Conservation (phyloP, 768 basidiomycete genomes). For the Lactifluus volemus region DNA sequence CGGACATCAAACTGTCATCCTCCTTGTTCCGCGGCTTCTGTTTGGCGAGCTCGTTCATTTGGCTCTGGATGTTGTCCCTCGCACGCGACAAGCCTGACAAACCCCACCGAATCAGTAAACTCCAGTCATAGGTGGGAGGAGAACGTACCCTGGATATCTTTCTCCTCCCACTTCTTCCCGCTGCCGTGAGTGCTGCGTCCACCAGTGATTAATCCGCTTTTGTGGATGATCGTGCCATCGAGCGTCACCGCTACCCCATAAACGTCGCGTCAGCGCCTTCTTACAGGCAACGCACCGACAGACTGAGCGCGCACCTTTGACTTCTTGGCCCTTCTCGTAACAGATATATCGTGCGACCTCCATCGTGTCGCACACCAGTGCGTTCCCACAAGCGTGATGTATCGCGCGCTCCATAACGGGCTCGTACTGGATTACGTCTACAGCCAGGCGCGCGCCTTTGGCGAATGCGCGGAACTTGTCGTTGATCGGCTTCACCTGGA, state of each 20-base stretch:
- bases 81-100: slow-evolving; percentile 44
- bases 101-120: neutral
- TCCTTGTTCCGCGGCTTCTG: slow-evolving; percentile 76
- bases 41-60: slow-evolving; percentile 77
- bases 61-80: slow-evolving; percentile 60
- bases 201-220: slow-evolving; percentile 95
- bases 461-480: slow-evolving; percentile 92
- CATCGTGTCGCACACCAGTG: slow-evolving; percentile 92
- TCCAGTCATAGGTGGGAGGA: neutral
- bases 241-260: slow-evolving; percentile 73
- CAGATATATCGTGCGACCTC: slow-evolving; percentile 85
- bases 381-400: slow-evolving; percentile 93
- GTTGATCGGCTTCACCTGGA: slow-evolving; percentile 87
- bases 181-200: slow-evolving; percentile 69
- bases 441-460: slow-evolving; percentile 56
- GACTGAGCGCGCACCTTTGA: slow-evolving; percentile 65
- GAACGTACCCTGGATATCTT: slow-evolving; percentile 72
- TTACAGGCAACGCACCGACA: neutral
- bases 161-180: slow-evolving; percentile 92
- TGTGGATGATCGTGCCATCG: slow-evolving; percentile 95
- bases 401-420: slow-evolving; percentile 87
- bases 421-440: slow-evolving; percentile 54
- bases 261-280: neutral
- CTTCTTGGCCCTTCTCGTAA: slow-evolving; percentile 92
- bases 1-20: slow-evolving; percentile 70